Conservation (phyloP, 257 asterid genomes). For the Coffea eugenioides region DNA sequence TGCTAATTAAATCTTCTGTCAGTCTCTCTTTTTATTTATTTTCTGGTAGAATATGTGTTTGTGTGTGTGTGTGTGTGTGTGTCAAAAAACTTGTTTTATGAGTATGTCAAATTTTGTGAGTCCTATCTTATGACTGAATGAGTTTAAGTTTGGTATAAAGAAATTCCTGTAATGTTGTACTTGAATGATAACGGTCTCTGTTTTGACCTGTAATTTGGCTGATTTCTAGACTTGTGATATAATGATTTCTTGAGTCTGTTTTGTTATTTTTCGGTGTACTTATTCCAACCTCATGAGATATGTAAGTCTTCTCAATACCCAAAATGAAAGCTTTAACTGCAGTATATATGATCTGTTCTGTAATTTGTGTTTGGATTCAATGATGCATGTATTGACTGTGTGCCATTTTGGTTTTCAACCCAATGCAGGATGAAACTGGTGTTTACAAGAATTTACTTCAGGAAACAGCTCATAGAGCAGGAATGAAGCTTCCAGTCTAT, state of each 20-base stretch:
- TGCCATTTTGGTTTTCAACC: neutral
- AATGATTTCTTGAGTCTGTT: neutral
- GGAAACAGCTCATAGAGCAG: conserved; percentile 82
- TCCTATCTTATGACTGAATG: neutral
- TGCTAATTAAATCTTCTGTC: neutral
- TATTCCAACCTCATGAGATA: neutral
- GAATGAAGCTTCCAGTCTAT: conserved; percentile 65
- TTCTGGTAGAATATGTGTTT: neutral
- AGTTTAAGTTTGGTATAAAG: neutral
- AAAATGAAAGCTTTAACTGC: neutral
- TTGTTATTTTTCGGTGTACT: neutral
- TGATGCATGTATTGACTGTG: neutral
- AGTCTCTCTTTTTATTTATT: neutral
- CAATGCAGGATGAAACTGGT: conserved; percentile 75
- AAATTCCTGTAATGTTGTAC: neutral
- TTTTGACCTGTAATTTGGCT: neutral
- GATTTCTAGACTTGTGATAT: neutral
- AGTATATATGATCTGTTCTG: neutral
- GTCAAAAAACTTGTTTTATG: neutral
- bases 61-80: too few relatives aligned
- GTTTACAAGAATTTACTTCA: conserved; percentile 82
- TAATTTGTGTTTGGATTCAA: neutral
- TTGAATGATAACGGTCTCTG: neutral
- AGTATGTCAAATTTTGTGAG: neutral
- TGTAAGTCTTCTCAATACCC: neutral